Conservation (phyloP, 2,329 filamentous ascomycete species). For the Xylaria sp. region DNA sequence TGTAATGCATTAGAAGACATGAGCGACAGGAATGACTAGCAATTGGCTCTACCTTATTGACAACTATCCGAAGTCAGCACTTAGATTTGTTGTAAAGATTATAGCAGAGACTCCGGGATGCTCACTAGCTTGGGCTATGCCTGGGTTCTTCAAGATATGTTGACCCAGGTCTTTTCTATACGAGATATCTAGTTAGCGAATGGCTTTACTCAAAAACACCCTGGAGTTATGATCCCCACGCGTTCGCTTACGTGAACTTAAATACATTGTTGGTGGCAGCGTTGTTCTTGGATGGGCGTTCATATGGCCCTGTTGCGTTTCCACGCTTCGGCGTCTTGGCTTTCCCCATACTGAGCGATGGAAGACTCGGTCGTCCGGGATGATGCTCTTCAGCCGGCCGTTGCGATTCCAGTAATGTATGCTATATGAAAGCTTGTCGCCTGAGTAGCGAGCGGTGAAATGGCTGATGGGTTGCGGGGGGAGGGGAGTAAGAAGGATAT, state of each 20-base stretch:
- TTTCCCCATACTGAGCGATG: conserved; percentile 44
- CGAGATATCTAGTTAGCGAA: neutral
- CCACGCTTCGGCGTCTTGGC: conserved; percentile 47
- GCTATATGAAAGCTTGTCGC: neutral
- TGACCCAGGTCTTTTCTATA: conserved; percentile 67
- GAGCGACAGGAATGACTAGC: too few species aligned
- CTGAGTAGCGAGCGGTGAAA: neutral
- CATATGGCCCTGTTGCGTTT: conserved; percentile 48
- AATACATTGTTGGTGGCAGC: conserved; percentile 79
- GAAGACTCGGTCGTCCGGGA: conserved; percentile 23
- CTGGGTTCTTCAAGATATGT: conserved; percentile 73
- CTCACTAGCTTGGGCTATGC: conserved; percentile 29
- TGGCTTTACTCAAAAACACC: neutral
- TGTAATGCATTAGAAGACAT: too few species aligned
- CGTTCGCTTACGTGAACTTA: conserved; percentile 70
- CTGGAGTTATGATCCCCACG: neutral
- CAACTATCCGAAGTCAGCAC: conserved; percentile 75
- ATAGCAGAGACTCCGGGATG: neutral
- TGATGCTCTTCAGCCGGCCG: neutral
- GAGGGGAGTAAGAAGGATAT: neutral
- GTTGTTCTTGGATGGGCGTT: conserved; percentile 43
- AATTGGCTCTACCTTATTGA: too few species aligned
- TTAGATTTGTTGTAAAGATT: neutral
- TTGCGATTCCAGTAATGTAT: neutral
- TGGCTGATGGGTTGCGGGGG: neutral